Percentiles rank a stretch among this genome's conserved stretches.
These are phyloP conservation scores for Tephrocybe sp. DNA, from an alignment of 768 basidiomycete species.

Conservation along the genomic window DNA sequence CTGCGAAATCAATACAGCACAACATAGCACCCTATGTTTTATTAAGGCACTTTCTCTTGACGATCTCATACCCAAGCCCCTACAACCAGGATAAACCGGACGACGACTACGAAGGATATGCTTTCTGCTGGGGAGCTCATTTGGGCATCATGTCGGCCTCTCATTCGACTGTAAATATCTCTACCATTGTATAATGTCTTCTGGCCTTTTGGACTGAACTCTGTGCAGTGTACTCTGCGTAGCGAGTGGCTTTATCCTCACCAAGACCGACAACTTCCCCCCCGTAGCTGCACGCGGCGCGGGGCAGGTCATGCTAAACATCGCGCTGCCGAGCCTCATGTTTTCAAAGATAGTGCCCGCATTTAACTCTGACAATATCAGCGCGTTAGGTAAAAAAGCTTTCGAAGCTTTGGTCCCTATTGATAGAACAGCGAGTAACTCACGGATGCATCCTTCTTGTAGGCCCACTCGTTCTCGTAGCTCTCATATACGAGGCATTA, in stretches of 20 bases:
- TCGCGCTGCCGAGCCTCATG: conserved; percentile 62
- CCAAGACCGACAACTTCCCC: conserved; percentile 63
- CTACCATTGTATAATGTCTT: background rate
- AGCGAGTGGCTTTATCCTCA: conserved; percentile 53
- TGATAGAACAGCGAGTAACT: background rate
- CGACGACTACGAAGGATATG: conserved; percentile 19
- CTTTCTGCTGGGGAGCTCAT: conserved; percentile 47
- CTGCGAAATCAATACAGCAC: background rate
- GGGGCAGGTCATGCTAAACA: conserved; percentile 64
- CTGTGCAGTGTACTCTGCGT: conserved; percentile 51
- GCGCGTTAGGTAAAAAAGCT: conserved; percentile 45
- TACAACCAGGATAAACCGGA: too few species aligned
- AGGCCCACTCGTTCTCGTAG: conserved; percentile 69
- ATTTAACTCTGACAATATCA: conserved; percentile 57
- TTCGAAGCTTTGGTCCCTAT: background rate
- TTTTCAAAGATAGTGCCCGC: conserved; percentile 75
- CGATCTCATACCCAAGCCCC: too few species aligned
- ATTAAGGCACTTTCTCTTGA: background rate
- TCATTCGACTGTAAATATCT: conserved; percentile 50
- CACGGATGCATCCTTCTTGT: background rate
- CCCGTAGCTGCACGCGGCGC: conserved; percentile 55
- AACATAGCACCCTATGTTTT: background rate
- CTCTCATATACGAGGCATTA: conserved; percentile 55
- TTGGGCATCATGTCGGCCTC: conserved; percentile 62
- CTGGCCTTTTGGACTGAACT: background rate